These are phyloP conservation scores for Saturnispora bothae DNA, from an alignment of 805 yeast species.

Conservation along the genomic window DNA sequence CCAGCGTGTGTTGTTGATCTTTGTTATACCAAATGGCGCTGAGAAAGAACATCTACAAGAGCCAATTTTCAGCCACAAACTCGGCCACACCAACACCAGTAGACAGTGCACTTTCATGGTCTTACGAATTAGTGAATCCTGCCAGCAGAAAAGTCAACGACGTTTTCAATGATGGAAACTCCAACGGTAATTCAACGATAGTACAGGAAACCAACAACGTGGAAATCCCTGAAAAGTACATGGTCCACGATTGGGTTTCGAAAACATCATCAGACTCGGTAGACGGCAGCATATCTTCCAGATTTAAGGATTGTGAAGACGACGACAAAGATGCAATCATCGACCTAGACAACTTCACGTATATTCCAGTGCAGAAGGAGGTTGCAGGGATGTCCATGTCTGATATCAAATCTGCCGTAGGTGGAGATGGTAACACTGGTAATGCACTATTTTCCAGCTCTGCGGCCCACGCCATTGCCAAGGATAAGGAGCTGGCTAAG, in stretches of 20 bases:
- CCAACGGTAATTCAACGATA: not conserved
- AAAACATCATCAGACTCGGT: not conserved
- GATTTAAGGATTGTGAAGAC: constrained; percentile 18
- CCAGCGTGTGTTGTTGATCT: not conserved
- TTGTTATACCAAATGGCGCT: constrained; percentile 1
- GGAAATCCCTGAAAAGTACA: not conserved
- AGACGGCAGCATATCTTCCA: not conserved
- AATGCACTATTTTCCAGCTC: constrained; percentile 23
- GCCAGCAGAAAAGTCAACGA: not conserved
- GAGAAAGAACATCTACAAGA: constrained; percentile 6
- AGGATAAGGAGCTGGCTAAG: not conserved
- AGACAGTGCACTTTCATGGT: constrained; percentile 1
- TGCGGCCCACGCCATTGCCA: constrained; percentile 19
- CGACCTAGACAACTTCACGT: constrained; percentile 28
- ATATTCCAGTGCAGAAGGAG: constrained; percentile 15
- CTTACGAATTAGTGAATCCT: constrained; percentile 1
- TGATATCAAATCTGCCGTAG: constrained; percentile 33
- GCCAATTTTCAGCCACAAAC: constrained; percentile 6
- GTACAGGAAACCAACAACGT: no score
- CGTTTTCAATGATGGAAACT: not conserved
- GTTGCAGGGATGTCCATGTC: constrained; percentile 26
- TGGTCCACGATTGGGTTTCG: constrained; percentile 4
- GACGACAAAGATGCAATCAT: constrained; percentile 28
- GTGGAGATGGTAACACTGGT: constrained; percentile 26
- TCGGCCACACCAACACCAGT: constrained; percentile 8